Percentiles rank a stretch among this genome's conserved stretches.
Conservation (phyloP, 2,329 filamentous ascomycete genomes). For the Penicillium sp. region DNA sequence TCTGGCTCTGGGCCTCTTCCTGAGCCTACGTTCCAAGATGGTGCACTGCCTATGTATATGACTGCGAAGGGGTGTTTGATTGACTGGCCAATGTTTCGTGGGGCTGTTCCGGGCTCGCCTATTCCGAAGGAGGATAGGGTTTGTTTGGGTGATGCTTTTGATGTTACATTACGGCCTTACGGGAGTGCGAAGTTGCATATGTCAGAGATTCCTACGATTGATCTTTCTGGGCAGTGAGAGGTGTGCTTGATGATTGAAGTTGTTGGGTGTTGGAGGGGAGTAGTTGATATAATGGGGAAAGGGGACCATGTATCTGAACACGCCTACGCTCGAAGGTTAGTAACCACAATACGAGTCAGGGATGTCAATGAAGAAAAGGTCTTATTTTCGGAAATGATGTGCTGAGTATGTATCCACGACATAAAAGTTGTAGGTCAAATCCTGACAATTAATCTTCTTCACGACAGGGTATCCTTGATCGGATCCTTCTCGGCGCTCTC, state of each 20-base stretch:
- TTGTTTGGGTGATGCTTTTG: slow-evolving; percentile 37
- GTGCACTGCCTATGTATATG: slow-evolving; percentile 37
- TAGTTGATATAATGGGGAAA: not conserved
- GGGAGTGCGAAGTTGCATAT: slow-evolving; percentile 51
- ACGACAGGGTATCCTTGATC: slow-evolving; percentile 15
- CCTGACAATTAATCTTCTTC: not conserved
- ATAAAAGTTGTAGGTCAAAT: too few relatives aligned
- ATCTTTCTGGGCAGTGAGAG: not conserved
- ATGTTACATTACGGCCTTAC: slow-evolving; percentile 47
- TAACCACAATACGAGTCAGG: too few relatives aligned
- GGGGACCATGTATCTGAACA: too few relatives aligned
- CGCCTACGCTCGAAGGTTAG: too few relatives aligned
- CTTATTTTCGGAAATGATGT: too few relatives aligned
- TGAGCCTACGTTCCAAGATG: slow-evolving; percentile 32
- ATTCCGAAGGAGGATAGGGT: slow-evolving; percentile 29
- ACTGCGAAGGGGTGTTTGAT: slow-evolving; percentile 43
- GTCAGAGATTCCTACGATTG: slow-evolving; percentile 40
- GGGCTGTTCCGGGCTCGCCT: slow-evolving; percentile 38
- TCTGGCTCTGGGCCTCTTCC: slow-evolving; percentile 10
- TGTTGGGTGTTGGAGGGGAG: too few relatives aligned
- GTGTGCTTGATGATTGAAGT: too few relatives aligned
- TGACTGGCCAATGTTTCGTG: slow-evolving; percentile 35
- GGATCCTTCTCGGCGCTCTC: slow-evolving; percentile 56
- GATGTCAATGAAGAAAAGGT: too few relatives aligned
- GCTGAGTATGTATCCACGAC: too few relatives aligned